Evolutionary conservation across 371 early-diverging fungal species (phyloP).

Genomic region (Mortierella sp.): DNA sequence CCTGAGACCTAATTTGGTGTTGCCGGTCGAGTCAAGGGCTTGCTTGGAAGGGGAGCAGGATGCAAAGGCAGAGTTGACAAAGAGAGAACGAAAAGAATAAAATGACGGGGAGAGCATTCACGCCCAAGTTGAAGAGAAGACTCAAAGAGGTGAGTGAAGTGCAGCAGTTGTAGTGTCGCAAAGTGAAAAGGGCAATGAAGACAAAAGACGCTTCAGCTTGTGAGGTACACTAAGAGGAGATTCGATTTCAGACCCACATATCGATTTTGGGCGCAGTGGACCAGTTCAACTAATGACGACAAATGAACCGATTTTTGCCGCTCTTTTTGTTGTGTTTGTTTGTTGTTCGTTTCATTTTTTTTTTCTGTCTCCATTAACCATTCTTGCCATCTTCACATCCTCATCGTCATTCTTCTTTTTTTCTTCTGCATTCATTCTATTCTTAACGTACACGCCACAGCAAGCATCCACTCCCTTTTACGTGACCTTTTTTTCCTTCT

Average conservation of each 20-base stretch:
- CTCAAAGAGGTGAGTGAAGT: not conserved
- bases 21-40: not conserved
- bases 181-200: not conserved
- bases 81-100: not conserved
- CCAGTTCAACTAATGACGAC: not conserved
- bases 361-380: not conserved
- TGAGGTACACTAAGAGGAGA: not conserved
- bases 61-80: too few relatives aligned
- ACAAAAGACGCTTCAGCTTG: not conserved
- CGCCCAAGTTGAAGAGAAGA: too few relatives aligned
- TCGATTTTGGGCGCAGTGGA: not conserved
- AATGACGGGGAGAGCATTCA: too few relatives aligned
- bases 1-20: not conserved
- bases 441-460: not conserved
- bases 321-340: conserved; percentile 1
- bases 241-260: not conserved
- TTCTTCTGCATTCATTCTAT: not conserved
- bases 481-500: too few relatives aligned
- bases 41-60: not conserved
- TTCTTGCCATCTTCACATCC: not conserved
- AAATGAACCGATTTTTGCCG: not conserved
- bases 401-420: not conserved
- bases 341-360: not conserved
- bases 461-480: too few relatives aligned
- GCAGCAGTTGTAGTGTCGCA: not conserved